Evolutionary conservation across 441 rosid genomes (phyloP), one percentile per base, ranked within the genome.

Genomic region (Erodium texanum): DNA sequence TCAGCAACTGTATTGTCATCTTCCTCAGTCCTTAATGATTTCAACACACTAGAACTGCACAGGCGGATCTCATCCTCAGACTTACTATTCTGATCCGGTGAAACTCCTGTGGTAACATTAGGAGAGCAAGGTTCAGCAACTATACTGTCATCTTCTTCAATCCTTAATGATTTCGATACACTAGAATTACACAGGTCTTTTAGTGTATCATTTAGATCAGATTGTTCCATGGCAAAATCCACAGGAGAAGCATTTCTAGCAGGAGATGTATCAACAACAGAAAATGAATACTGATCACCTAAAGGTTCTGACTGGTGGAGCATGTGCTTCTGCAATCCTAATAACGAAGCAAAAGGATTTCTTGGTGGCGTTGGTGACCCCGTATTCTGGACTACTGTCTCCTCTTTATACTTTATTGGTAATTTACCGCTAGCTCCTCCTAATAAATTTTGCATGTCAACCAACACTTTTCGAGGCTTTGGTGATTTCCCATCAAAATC

Each of bases 401-500:
- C 24, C 20, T 36, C 68, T 32, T 70, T 73, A 23, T 56, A 56
- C 67, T 70, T 79, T 66, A 63, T 19, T 20, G 82, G 75, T 32
- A 79, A 79, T 62, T 41, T 76, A 52, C 67, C 74, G 74, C 65
- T 70, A 68, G 75, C 64, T 73, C 77, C 77, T 73, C 76, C 78
- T 66, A 82, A 41, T 59, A 84, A 38, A 80, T 83, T 88, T 64
- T 83, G 81, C 77, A 87, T 82, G 67, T 87, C 81, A 15, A 84
- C 72, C 24, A 84, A 71, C 59, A 73, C 75, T 77, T 68, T 75
- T 72, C 86, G 86, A 58, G 73, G 80, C 67, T 79, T 87, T 61
- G 75, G 66, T 54, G 79, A 62, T 62, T 68, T 79, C 43, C 74
- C 79, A 54, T 62, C 72, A 19, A 85, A 76, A 74, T 79, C 78